phyloP scores from a whole-genome alignment of 176 grass and related monocot species.

The Hsuehochloa calcarea region DNA sequence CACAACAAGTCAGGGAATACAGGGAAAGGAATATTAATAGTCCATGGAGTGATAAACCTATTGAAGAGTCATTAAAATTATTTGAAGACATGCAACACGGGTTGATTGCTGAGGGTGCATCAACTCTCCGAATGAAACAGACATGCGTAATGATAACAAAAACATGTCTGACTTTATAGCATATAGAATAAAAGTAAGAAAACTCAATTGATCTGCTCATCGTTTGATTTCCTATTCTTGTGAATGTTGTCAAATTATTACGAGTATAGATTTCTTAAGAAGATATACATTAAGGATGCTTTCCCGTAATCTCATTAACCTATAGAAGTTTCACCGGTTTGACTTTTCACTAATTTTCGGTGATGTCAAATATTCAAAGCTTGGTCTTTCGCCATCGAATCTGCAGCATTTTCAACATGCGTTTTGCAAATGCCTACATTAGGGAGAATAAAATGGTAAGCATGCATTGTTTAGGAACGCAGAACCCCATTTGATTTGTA shows the following conservation, averaged over 20 bases:
- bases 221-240: not conserved
- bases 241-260: slow-evolving; percentile 5
- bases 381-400: slow-evolving; percentile 64
- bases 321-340: slow-evolving; percentile 28
- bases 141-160: slow-evolving; percentile 86
- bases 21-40: slow-evolving; percentile 95
- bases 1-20: slow-evolving; percentile 90
- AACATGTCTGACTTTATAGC: too few relatives aligned
- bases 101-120: slow-evolving; percentile 77
- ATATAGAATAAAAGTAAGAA: too few relatives aligned
- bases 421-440: slow-evolving; percentile 62
- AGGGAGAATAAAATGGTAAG: slow-evolving; percentile 68
- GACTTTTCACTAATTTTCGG: slow-evolving; percentile 44
- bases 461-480: slow-evolving; percentile 49
- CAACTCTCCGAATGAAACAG: too few relatives aligned
- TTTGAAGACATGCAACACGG: slow-evolving; percentile 91
- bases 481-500: too few relatives aligned
- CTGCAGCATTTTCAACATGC: slow-evolving; percentile 52
- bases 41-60: slow-evolving; percentile 91
- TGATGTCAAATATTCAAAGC: slow-evolving; percentile 59
- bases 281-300: not conserved
- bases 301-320: slow-evolving; percentile 13
- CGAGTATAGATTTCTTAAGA: not conserved
- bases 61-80: slow-evolving; percentile 77
- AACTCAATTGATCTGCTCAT: too few relatives aligned